Base-by-base conservation (phyloP, 2,329 filamentous ascomycete species). In the Penicillium sp. region DNA sequence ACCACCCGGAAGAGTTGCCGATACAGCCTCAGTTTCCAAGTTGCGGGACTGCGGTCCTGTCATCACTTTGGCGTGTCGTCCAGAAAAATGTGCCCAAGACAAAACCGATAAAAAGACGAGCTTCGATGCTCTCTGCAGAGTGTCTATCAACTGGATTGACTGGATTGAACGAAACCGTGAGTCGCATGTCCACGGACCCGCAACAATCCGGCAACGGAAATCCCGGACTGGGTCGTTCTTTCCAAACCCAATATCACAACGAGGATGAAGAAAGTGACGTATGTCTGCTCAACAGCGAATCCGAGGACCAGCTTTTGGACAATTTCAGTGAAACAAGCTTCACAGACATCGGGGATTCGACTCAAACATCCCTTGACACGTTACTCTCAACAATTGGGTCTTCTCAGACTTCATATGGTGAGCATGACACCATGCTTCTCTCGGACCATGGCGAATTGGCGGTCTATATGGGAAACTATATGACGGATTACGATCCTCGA, bases 1-100 rank as follows among this genome's bases (percentile, higher is more conserved):
- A 9, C 8, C 37, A 24, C 13, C n/a, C 32, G 11, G 32, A 26
- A 24, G 2, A 32, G 24, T 13, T 20, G 4, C 35, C 11, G 34
- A 13, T 18, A 24, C 38, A n/a, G 4, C 3, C 44, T 31, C 31
- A 47, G 5, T 20, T 13, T 20, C 5, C 35, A 49, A 59, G 60
- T 35, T 51, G 55, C 4, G 66, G 58, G 13, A 37, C 60, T 20
- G 57, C 62, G 13, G 47, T 75, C 8, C 66, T 69, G 39, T 62
- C 63, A 31, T 60, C 68, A 2, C 60, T 76, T 14, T 76, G 74
- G 73, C 54, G 53, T 22, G 65, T 66, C 29, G 68, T 71, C 22
- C 72, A 74, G 39, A 62, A 62, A 34, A 60, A 61, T 16, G 54
- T 72, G 18, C 61, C 60, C 38, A 64, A 55, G 7, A 40, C 57